phyloP scores from a whole-genome alignment of 208 protist genomes.

The Trypanosoma mega region DNA sequence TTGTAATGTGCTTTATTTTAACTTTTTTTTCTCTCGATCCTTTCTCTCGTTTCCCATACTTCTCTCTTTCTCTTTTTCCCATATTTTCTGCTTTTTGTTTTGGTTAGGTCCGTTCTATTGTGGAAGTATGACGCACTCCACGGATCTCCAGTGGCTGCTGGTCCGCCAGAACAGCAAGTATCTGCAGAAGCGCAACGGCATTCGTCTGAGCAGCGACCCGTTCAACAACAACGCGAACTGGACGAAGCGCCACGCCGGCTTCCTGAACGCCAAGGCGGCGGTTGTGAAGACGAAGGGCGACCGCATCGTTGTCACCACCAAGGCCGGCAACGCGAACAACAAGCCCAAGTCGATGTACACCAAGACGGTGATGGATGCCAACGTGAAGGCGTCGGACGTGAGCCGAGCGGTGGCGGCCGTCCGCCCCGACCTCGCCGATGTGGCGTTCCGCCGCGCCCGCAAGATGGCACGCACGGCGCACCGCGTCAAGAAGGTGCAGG shows the following conservation, averaged over 20 bases:
- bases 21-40: background rate
- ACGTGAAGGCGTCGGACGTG: slow-evolving; percentile 73
- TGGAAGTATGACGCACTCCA: slow-evolving; percentile 73
- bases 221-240: slow-evolving; percentile 90
- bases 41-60: slow-evolving; percentile 4
- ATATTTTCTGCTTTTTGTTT: slow-evolving; percentile 7
- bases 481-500: slow-evolving; percentile 63
- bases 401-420: slow-evolving; percentile 67
- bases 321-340: slow-evolving; percentile 69
- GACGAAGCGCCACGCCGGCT: slow-evolving; percentile 84
- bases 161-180: slow-evolving; percentile 85
- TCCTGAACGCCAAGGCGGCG: slow-evolving; percentile 67
- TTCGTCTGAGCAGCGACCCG: slow-evolving; percentile 81
- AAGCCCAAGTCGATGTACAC: slow-evolving; percentile 79
- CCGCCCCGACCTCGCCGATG: slow-evolving; percentile 77
- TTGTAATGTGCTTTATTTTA: slow-evolving; percentile 1
- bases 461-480: slow-evolving; percentile 59
- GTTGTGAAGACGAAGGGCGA: slow-evolving; percentile 76
- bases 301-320: slow-evolving; percentile 65
- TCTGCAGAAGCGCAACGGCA: slow-evolving; percentile 79
- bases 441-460: slow-evolving; percentile 78
- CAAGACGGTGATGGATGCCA: slow-evolving; percentile 62
- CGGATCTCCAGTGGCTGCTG: slow-evolving; percentile 84
- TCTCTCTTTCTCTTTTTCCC: background rate
- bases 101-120: background rate